Base-by-base conservation (phyloP, 805 yeast species). In the Cyberlindnera saturnus region DNA sequence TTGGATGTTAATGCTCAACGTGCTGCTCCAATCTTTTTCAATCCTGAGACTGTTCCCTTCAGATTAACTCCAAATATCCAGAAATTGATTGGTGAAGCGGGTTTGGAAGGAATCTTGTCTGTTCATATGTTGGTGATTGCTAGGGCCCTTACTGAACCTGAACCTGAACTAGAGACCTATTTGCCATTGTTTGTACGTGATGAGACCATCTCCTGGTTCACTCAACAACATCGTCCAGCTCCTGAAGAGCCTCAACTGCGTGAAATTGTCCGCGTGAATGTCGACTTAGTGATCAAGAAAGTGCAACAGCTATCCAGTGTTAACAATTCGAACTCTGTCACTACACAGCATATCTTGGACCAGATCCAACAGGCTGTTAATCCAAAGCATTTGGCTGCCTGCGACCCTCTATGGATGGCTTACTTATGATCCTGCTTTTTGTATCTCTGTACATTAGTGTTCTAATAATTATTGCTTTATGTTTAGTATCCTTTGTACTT, bases 11-110 rank as follows among this genome's bases (percentile, higher is more conserved):
- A 51, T 8, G 46, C 58, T 20, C 61, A 56, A 42, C 49, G 57
- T 35, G 53, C 57, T 34, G 71, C 81, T 0, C 99, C 99, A 20
- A 72, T 91, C 20, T 90, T 91, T 71, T 83, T 83, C 60, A 88
- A 90, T 52, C 79, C 89, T 14, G 99, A 93, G 60, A 79, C 89
- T 49, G 97, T 93, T 39, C 98, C 99, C 36, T 93, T 93, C 74
- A 75, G 99, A 59, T 73, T 93, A 57, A 91, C 99, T 6, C 99
- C 99, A 17, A 93, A 95, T 60, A 77, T 95, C 43, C 99, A 93
- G 62, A 82, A 83, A 50, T 71, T 93, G 58, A 88, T 93, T 68
- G 98, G 99, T 39, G 95, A 90, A 46, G 80, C 90, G n/a, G 87
- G 89, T 5, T 67, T 89, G 55, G 99, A 93, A 63, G 99, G 99